Evolutionary conservation across 768 basidiomycete species (phyloP).

Genomic region (Coprinopsis strossmayeri): DNA sequence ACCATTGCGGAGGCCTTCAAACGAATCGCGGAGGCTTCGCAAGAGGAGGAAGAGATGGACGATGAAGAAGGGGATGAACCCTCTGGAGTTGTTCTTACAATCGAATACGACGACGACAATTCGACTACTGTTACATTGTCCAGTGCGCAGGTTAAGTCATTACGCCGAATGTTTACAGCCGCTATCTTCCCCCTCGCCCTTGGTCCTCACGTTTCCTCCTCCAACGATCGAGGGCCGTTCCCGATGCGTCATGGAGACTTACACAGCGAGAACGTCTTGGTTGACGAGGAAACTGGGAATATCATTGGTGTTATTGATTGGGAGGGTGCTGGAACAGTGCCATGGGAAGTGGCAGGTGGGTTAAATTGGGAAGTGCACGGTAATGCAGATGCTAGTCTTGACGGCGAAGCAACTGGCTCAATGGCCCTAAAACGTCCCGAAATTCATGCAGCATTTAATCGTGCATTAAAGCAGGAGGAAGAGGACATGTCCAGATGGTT

Average conservation of each 20-base stretch:
- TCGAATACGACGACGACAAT: constrained; percentile 6
- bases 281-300: constrained; percentile 29
- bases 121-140: constrained; percentile 1
- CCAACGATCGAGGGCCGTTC: constrained; percentile 33
- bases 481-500: not conserved
- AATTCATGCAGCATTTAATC: constrained; percentile 14
- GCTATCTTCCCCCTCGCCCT: constrained; percentile 34
- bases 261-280: constrained; percentile 35
- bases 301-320: constrained; percentile 36
- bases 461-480: constrained; percentile 12
- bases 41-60: constrained; percentile 21
- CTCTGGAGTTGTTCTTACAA: constrained; percentile 1
- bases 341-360: constrained; percentile 37
- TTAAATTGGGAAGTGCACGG: constrained; percentile 37
- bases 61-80: constrained; percentile 16
- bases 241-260: constrained; percentile 37
- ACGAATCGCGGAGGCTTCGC: constrained; percentile 28
- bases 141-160: constrained; percentile 4
- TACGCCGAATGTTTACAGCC: constrained; percentile 32
- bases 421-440: constrained; percentile 14
- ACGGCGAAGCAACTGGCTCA: constrained; percentile 19
- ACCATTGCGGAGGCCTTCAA: constrained; percentile 36
- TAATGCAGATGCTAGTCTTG: constrained; percentile 16
- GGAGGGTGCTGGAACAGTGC: constrained; percentile 37
- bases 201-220: constrained; percentile 32